These are phyloP conservation scores for Cynanchum wilfordii DNA, from an alignment of 257 asterid species.

Conservation along the genomic window DNA sequence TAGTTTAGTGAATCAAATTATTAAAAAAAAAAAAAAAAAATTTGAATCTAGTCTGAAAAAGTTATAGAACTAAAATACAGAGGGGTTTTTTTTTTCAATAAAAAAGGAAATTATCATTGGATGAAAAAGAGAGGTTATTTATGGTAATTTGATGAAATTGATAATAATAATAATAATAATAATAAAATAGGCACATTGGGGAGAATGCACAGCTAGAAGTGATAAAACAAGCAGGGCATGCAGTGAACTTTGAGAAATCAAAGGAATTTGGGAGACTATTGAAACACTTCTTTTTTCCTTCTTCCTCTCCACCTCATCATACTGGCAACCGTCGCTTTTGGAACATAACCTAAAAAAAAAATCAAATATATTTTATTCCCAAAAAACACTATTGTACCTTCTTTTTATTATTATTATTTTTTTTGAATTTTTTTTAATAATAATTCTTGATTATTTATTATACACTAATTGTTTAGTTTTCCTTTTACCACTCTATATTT, in stretches of 20 bases:
- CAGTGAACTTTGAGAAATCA: slow-evolving; percentile 79
- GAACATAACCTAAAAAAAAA: slow-evolving; percentile 10
- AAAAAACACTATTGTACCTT: too few relatives aligned
- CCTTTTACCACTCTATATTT: too few relatives aligned
- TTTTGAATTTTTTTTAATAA: too few relatives aligned
- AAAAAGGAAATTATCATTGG: too few relatives aligned
- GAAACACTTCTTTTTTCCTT: slow-evolving; percentile 51
- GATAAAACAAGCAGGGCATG: slow-evolving; percentile 81
- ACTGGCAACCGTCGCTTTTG: slow-evolving; percentile 20
- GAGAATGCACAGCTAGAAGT: slow-evolving; percentile 58
- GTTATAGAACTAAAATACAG: too few relatives aligned
- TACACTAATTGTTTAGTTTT: too few relatives aligned
- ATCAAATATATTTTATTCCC: background rate
- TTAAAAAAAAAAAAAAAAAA: too few relatives aligned
- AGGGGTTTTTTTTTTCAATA: too few relatives aligned
- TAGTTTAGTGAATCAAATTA: too few relatives aligned
- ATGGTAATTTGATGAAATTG: background rate
- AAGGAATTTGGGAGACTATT: slow-evolving; percentile 63
- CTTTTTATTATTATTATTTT: too few relatives aligned
- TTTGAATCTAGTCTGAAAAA: too few relatives aligned
- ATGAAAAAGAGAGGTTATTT: background rate
- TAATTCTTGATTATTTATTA: too few relatives aligned
- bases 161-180: background rate
- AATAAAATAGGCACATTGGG: slow-evolving; percentile 60
- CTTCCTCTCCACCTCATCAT: slow-evolving; percentile 16